phyloP scores from a whole-genome alignment of 345 rosid genomes.

The Eucalyptus pauciflora region DNA sequence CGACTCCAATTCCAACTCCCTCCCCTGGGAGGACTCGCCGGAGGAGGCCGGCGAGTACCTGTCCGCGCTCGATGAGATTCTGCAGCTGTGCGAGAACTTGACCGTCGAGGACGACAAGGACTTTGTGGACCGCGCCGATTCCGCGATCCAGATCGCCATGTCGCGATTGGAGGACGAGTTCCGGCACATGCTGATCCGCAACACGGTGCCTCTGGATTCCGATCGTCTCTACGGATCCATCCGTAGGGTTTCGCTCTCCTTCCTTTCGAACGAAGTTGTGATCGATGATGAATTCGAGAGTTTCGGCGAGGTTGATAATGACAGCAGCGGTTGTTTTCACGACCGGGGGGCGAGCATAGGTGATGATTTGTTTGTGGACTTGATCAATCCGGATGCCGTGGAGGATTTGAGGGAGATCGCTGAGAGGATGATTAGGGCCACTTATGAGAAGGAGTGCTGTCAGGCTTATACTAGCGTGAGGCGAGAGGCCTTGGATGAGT shows the following conservation, averaged over 20 bases:
- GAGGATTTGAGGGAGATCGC: slow-evolving; percentile 69
- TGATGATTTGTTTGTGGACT: slow-evolving; percentile 69
- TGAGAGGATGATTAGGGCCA: slow-evolving; percentile 75
- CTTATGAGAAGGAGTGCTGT: slow-evolving; percentile 93
- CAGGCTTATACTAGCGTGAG: slow-evolving; percentile 76
- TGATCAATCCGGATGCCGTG: slow-evolving; percentile 54
- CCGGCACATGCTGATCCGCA: slow-evolving; percentile 63
- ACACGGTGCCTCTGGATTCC: slow-evolving; percentile 72
- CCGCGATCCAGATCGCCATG: slow-evolving; percentile 85
- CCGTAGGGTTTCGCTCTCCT: slow-evolving; percentile 57
- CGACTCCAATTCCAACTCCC: slow-evolving; percentile 30
- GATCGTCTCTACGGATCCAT: slow-evolving; percentile 76
- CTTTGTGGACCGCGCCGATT: slow-evolving; percentile 70
- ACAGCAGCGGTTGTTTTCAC: slow-evolving; percentile 53
- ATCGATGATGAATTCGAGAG: slow-evolving; percentile 62
- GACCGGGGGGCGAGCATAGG: slow-evolving; percentile 85
- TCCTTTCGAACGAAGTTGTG: slow-evolving; percentile 44
- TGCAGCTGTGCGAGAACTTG: slow-evolving; percentile 36
- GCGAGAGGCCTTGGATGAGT: slow-evolving; percentile 82
- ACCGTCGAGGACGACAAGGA: slow-evolving; percentile 35
- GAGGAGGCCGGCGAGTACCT: slow-evolving; percentile 58
- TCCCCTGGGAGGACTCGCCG: slow-evolving; percentile 63
- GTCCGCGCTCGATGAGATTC: slow-evolving; percentile 69
- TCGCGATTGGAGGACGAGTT: slow-evolving; percentile 88
- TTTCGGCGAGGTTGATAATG: slow-evolving; percentile 57